Evolutionary conservation across 2,329 filamentous ascomycete genomes (phyloP).

Genomic region (Pseudocercospora fijiensis): DNA sequence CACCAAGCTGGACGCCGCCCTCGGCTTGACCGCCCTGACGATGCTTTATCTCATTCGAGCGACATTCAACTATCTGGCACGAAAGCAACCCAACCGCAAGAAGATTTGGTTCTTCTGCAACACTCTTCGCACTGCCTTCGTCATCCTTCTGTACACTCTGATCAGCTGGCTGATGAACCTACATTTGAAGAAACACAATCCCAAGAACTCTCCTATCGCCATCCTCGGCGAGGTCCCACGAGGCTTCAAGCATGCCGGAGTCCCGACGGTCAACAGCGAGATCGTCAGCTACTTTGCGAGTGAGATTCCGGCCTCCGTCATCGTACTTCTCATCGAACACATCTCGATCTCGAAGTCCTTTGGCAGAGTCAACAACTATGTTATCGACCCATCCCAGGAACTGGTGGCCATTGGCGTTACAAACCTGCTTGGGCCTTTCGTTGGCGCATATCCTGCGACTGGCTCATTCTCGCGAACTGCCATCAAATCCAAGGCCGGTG

Average conservation of each 20-base stretch:
- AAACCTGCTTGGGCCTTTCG: slow-evolving; percentile 86
- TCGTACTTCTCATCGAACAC: slow-evolving; percentile 94
- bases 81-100: slow-evolving; percentile 65
- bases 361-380: slow-evolving; percentile 92
- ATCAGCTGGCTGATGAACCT: slow-evolving; percentile 84
- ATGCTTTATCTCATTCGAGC: slow-evolving; percentile 75
- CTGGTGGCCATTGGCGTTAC: slow-evolving; percentile 90
- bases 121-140: slow-evolving; percentile 84
- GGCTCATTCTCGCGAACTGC: slow-evolving; percentile 95
- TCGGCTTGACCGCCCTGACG: slow-evolving; percentile 79
- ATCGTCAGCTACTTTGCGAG: slow-evolving; percentile 68
- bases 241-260: slow-evolving; percentile 77
- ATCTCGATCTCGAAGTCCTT: slow-evolving; percentile 98
- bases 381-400: slow-evolving; percentile 92
- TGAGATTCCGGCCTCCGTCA: slow-evolving; percentile 80
- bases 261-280: slow-evolving; percentile 64
- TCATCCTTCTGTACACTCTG: slow-evolving; percentile 88
- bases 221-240: slow-evolving; percentile 76
- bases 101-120: slow-evolving; percentile 87
- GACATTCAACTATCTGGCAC: slow-evolving; percentile 63
- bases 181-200: slow-evolving; percentile 46
- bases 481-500: slow-evolving; percentile 95
- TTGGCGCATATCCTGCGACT: slow-evolving; percentile 88
- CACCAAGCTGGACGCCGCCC: slow-evolving; percentile 73
- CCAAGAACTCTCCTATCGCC: slow-evolving; percentile 59